Evolutionary conservation across 2,329 filamentous ascomycete genomes (phyloP).

Genomic region (Diaporthe humulicola): DNA sequence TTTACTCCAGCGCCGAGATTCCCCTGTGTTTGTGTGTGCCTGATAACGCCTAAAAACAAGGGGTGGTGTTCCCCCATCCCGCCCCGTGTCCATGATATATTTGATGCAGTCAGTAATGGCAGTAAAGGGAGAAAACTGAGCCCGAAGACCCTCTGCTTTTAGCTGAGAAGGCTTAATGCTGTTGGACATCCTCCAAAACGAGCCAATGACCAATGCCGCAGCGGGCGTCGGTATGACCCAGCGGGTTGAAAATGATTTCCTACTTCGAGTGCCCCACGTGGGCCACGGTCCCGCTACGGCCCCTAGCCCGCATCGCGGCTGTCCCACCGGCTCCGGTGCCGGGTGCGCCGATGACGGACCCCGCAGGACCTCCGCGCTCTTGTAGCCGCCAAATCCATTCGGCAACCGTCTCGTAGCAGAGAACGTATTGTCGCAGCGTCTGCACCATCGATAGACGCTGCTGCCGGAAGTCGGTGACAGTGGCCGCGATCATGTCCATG

Average conservation of each 20-base stretch:
- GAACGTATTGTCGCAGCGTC: slow-evolving; percentile 90
- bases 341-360: slow-evolving; percentile 39
- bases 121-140: background rate
- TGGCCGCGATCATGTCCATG: slow-evolving; percentile 85
- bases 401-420: slow-evolving; percentile 95
- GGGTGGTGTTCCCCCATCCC: background rate
- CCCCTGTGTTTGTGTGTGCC: background rate
- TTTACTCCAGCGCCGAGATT: background rate
- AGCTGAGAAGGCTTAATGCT: background rate
- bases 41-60: background rate
- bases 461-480: slow-evolving; percentile 89
- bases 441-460: slow-evolving; percentile 98
- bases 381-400: slow-evolving; percentile 80
- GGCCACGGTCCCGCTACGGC: slow-evolving; percentile 38
- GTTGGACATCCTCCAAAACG: background rate
- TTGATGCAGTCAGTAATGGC: background rate
- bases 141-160: background rate
- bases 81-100: background rate
- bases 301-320: slow-evolving; percentile 36
- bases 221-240: background rate
- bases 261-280: slow-evolving; percentile 36
- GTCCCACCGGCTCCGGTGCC: slow-evolving; percentile 37
- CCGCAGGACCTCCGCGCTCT: slow-evolving; percentile 48
- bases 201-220: background rate
- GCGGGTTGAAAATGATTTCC: too few relatives aligned